phyloP scores from a whole-genome alignment of 495 filamentous ascomycete species.

The Aspergillus panamensis region DNA sequence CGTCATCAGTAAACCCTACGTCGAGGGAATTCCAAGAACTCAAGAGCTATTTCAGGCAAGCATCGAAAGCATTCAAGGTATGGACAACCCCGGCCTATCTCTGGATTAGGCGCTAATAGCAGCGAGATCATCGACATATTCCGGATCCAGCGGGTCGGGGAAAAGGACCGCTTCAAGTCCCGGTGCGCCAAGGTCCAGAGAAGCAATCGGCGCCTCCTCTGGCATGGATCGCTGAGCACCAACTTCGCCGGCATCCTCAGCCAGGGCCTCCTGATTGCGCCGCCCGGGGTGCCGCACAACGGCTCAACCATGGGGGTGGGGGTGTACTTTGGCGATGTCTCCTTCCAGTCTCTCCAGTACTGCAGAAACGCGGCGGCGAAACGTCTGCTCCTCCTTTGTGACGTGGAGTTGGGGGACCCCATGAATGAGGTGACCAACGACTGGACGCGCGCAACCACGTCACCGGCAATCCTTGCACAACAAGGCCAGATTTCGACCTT shows the following conservation, averaged over 20 bases:
- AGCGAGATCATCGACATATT: background rate
- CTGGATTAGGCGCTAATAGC: background rate
- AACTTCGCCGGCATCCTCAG: background rate
- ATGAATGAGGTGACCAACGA: background rate
- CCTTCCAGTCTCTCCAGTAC: constrained; percentile 72
- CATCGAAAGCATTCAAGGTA: background rate
- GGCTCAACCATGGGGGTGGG: background rate
- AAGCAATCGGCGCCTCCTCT: constrained; percentile 3
- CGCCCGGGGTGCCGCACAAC: background rate
- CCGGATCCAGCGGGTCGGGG: background rate
- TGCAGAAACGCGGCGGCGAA: constrained; percentile 49
- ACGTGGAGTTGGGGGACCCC: constrained; percentile 56
- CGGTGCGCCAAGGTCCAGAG: background rate
- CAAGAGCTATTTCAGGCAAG: background rate
- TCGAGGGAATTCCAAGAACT: background rate
- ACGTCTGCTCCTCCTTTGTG: constrained; percentile 67
- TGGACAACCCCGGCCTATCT: background rate
- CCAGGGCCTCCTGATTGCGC: background rate
- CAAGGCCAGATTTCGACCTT: background rate
- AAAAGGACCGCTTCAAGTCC: background rate
- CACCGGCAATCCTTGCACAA: background rate
- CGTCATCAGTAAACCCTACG: background rate
- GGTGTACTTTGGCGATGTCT: constrained; percentile 66
- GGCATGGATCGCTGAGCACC: background rate
- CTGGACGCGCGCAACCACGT: background rate